Evolutionary conservation across 768 basidiomycete species (phyloP).

Genomic region (Rhizopogon salebrosus): DNA sequence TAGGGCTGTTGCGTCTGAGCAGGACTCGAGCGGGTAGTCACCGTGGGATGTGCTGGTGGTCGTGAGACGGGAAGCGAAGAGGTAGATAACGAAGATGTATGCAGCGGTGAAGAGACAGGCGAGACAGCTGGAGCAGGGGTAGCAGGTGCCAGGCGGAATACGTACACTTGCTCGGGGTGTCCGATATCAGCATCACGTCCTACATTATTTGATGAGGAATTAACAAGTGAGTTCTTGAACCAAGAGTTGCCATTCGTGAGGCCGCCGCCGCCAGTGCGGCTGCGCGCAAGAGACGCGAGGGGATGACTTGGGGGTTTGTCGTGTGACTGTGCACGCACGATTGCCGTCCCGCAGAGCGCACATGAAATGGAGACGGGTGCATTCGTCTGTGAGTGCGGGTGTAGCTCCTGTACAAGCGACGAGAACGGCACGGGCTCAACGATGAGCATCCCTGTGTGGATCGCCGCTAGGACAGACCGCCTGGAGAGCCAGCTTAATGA

Average conservation of each 20-base stretch:
- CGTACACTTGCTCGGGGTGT: slow-evolving; percentile 47
- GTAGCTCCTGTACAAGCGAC: slow-evolving; percentile 52
- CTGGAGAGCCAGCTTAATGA: slow-evolving; percentile 93
- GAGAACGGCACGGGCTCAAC: slow-evolving; percentile 79
- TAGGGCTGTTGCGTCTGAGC: slow-evolving; percentile 32
- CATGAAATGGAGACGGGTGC: slow-evolving; percentile 53
- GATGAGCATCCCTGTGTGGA: slow-evolving; percentile 80
- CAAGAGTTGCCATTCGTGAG: slow-evolving; percentile 51
- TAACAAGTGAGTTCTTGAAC: slow-evolving; percentile 48
- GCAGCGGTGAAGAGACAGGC: slow-evolving; percentile 14
- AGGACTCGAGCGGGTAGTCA: slow-evolving; percentile 36
- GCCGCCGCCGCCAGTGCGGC: slow-evolving; percentile 26
- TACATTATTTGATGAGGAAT: slow-evolving; percentile 24
- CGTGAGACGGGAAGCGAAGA: slow-evolving; percentile 25
- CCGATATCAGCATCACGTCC: slow-evolving; percentile 13
- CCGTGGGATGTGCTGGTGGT: slow-evolving; percentile 23
- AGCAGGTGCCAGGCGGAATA: slow-evolving; percentile 55
- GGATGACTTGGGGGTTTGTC: slow-evolving; percentile 30
- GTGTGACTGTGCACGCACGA: slow-evolving; percentile 32
- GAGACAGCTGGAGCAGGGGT: slow-evolving; percentile 19
- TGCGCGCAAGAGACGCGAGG: slow-evolving; percentile 20
- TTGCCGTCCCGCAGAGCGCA: slow-evolving; percentile 68
- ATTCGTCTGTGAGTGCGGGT: slow-evolving; percentile 39
- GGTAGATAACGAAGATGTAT: slow-evolving; percentile 26
- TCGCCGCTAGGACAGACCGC: slow-evolving; percentile 76